phyloP scores from a whole-genome alignment of 75 land plant species.

The Picea sitchensis region DNA sequence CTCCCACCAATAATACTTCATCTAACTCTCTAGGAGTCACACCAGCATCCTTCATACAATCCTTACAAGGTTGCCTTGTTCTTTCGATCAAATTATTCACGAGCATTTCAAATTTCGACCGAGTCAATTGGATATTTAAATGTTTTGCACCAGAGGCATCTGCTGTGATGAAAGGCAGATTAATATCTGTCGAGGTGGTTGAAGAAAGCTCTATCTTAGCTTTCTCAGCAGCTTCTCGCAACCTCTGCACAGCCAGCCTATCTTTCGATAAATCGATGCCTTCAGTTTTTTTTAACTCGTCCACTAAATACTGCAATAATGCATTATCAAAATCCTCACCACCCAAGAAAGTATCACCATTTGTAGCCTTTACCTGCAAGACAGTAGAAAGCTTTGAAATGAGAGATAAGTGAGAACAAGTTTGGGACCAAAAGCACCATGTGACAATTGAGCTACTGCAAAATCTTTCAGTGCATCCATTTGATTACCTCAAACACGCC shows the following conservation, averaged over 20 bases:
- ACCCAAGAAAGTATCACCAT: conserved; percentile 69
- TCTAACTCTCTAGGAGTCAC: conserved; percentile 45
- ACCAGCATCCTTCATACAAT: conserved; percentile 60
- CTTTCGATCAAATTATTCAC: conserved; percentile 51
- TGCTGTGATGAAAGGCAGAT: conserved; percentile 61
- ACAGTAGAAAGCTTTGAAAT: neutral
- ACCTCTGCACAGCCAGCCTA: conserved; percentile 47
- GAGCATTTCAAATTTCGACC: conserved; percentile 50
- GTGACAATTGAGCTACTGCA: neutral
- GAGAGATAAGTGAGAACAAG: neutral
- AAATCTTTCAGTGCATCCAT: neutral
- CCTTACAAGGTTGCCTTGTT: conserved; percentile 55
- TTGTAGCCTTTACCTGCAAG: conserved; percentile 56
- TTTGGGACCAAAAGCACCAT: neutral
- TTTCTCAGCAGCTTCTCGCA: conserved; percentile 64
- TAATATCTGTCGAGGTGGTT: conserved; percentile 54
- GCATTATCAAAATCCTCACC: conserved; percentile 68
- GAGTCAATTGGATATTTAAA: conserved; percentile 46
- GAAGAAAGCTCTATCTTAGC: conserved; percentile 65
- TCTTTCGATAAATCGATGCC: conserved; percentile 54
- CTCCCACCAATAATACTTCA: conserved; percentile 61
- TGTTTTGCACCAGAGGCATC: conserved; percentile 69
- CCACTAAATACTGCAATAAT: conserved; percentile 41
- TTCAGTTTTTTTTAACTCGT: conserved; percentile 46
- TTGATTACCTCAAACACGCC: conserved; percentile 70